These are phyloP conservation scores for Stephanodiscus triporus DNA, from an alignment of 108 stramenopile species.

Conservation along the genomic window DNA sequence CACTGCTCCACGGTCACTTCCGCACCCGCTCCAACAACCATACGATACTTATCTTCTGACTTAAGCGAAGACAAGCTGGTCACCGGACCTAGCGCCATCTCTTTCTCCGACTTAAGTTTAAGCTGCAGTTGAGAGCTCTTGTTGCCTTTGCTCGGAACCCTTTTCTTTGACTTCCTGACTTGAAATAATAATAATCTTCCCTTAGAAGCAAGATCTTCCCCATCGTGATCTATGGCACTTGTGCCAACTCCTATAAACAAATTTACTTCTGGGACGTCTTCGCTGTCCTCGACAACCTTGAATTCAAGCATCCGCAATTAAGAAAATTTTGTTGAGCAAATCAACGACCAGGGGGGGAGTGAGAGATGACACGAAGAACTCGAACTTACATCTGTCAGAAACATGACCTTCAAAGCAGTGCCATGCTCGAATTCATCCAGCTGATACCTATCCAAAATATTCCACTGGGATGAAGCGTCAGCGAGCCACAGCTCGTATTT, in stretches of 20 bases:
- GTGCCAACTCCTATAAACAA: conserved; percentile 78
- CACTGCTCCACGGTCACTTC: conserved; percentile 91
- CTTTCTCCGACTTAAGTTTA: conserved; percentile 74
- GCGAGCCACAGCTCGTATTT: conserved; percentile 86
- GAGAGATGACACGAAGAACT: not conserved
- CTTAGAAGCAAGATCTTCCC: conserved; percentile 81
- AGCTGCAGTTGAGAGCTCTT: conserved; percentile 49
- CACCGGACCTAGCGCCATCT: conserved; percentile 83
- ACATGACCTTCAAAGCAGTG: conserved; percentile 71
- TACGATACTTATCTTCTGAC: conserved; percentile 66
- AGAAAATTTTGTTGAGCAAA: not conserved
- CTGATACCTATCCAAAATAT: conserved; percentile 76
- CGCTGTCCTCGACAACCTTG: conserved; percentile 55
- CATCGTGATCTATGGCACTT: conserved; percentile 73
- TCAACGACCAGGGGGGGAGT: not conserved
- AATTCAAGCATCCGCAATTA: conserved; percentile 15
- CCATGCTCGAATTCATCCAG: conserved; percentile 81
- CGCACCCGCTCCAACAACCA: conserved; percentile 85
- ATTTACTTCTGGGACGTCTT: conserved; percentile 47
- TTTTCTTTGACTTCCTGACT: conserved; percentile 42
- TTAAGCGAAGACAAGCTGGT: conserved; percentile 76
- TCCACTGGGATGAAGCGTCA: conserved; percentile 80
- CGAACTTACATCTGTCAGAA: conserved; percentile 72
- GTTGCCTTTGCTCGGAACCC: conserved; percentile 21
- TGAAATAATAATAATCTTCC: conserved; percentile 77